Conservation (phyloP, 164 flowering plant genomes). For the Macadamia tetraphylla region DNA sequence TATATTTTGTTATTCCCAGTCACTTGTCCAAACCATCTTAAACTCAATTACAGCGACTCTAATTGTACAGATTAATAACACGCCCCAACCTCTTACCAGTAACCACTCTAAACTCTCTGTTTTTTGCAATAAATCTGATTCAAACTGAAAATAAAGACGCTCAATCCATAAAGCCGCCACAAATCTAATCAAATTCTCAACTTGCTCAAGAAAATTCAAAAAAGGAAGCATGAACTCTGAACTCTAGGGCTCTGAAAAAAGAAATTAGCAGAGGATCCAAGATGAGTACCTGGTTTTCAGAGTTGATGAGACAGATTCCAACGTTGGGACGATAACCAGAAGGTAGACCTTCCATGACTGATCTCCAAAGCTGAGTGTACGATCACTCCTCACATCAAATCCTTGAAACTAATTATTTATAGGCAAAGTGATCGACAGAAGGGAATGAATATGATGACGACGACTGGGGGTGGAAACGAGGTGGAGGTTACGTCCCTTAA, state of each 20-base stretch:
- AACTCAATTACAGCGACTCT: not conserved
- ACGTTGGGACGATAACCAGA: slow-evolving; percentile 89
- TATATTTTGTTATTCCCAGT: no score
- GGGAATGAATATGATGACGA: slow-evolving; percentile 6
- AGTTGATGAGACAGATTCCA: slow-evolving; percentile 85
- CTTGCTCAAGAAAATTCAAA: not conserved
- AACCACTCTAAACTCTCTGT: not conserved
- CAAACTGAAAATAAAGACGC: not conserved
- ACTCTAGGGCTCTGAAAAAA: not conserved
- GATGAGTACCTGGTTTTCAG: slow-evolving; percentile 50
- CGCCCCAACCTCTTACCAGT: no score
- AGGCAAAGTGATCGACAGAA: not conserved
- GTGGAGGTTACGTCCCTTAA: not conserved
- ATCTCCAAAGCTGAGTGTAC: not conserved
- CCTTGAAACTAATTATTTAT: not conserved
- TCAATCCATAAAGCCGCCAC: no score
- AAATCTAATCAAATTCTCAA: not conserved
- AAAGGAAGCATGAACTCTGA: not conserved
- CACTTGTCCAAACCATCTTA: no score
- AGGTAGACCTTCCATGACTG: slow-evolving; percentile 73
- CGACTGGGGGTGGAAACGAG: not conserved
- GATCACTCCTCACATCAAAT: not conserved
- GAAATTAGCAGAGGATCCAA: not conserved
- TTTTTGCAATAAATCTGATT: not conserved
- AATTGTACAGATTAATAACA: not conserved